Base-by-base conservation (phyloP, 345 rosid genomes). In the Viola odorata region DNA sequence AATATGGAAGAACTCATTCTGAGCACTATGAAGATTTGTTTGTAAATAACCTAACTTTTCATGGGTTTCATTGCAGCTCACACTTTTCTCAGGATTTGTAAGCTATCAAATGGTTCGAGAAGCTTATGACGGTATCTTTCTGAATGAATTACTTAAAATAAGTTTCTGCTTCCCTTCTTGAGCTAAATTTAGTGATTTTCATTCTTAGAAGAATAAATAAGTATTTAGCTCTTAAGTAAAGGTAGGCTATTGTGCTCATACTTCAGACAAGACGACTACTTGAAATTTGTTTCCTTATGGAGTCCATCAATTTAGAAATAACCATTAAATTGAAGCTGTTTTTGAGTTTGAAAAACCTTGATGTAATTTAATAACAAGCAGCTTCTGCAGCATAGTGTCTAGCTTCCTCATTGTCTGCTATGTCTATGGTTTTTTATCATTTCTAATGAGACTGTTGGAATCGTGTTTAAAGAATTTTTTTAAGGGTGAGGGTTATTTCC, bases 91-190 rank as follows among this genome's bases (percentile, higher is more conserved):
- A 52, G 99, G 97, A 66, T 91, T 95, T 80, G 97, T 88, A 62
- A 91, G 88, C 91, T 95, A 88, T 80, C 97, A 85, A 74, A 91
- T 95, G 97, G 99, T 95, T 69, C 84, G 89, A 76, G 96, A 95
- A 71, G 97, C 99, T 73, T 91, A 88, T 71, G 89, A 82, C 76
- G 99, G 99, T 95, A 67, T 17, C 16, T 65, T 54, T 68, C 68
- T 11, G 13, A 8, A 38, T 53, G 36, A 53, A 53, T 53, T 53
- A 47, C 51, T 37, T 16, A 3, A 45, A 41, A 15, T 23, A 16
- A 1, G 7, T 4, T 53, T 32, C n/a, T n/a, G 17, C 7, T 53
- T 41, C 23, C 38, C 59, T 54, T 58, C 37, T 6, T 45, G 4
- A 9, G 32, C 32, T 23, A 23, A 23, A 23, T 23, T 23, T 23